These are phyloP conservation scores for Albophoma yamanashiensis DNA, from an alignment of 2,329 filamentous ascomycete species.

Conservation along the genomic window DNA sequence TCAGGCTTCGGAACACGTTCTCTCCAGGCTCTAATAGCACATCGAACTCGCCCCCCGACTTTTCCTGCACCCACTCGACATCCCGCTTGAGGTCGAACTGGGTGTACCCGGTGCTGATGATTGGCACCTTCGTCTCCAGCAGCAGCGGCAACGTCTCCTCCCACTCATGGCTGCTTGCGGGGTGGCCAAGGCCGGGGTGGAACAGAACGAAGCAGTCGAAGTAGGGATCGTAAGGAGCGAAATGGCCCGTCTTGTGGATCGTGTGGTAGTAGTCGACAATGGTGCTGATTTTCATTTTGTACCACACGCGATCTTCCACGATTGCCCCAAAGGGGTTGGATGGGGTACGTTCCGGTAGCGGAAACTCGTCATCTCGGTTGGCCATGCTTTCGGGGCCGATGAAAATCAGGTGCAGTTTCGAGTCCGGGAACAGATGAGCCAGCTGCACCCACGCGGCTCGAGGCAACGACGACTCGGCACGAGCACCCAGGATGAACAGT, in stretches of 20 bases:
- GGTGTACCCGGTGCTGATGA: slow-evolving; percentile 92
- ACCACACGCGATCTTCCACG: slow-evolving; percentile 80
- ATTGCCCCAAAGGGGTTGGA: slow-evolving; percentile 89
- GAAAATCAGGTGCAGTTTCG: slow-evolving; percentile 84
- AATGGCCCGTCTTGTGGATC: slow-evolving; percentile 80
- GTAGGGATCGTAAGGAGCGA: slow-evolving; percentile 93
- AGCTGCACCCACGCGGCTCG: slow-evolving; percentile 91
- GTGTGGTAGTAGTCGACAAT: slow-evolving; percentile 98
- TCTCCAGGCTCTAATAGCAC: slow-evolving; percentile 84
- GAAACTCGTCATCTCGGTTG: slow-evolving; percentile 87
- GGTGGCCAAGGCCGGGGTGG: slow-evolving; percentile 92
- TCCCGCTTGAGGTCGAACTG: slow-evolving; percentile 91
- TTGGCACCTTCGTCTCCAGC: slow-evolving; percentile 89
- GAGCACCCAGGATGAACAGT: slow-evolving; percentile 85
- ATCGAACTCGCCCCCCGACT: slow-evolving; percentile 83
- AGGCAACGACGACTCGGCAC: slow-evolving; percentile 93
- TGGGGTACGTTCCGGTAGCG: slow-evolving; percentile 74
- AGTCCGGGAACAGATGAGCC: slow-evolving; percentile 85
- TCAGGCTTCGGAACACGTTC: slow-evolving; percentile 84
- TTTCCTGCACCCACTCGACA: slow-evolving; percentile 79
- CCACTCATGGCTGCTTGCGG: slow-evolving; percentile 91
- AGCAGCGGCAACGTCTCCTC: slow-evolving; percentile 79
- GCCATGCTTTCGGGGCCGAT: slow-evolving; percentile 94
- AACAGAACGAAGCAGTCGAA: slow-evolving; percentile 97
- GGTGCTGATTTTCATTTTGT: slow-evolving; percentile 91